Conservation (phyloP, 1,139 yeast genomes). For the Yamadazyma atmosphaerica region DNA sequence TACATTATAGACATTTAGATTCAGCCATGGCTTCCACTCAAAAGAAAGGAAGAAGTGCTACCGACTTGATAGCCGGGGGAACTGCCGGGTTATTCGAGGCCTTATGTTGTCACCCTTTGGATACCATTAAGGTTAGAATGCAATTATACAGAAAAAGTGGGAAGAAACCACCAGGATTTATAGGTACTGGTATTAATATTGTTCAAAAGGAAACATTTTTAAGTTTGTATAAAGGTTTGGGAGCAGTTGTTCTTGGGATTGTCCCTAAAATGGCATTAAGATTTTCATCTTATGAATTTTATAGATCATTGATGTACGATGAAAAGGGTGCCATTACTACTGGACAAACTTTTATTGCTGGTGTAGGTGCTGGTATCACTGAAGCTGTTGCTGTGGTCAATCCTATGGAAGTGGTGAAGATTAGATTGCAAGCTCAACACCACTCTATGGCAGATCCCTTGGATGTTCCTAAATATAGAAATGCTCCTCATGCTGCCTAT, state of each 20-base stretch:
- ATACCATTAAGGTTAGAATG: conserved; percentile 96
- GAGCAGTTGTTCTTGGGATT: conserved; percentile 96
- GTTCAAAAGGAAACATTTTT: conserved; percentile 79
- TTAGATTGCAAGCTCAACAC: conserved; percentile 94
- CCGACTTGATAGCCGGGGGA: conserved; percentile 93
- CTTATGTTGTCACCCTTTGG: conserved; percentile 91
- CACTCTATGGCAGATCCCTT: conserved; percentile 85
- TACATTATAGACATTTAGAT: too few species aligned
- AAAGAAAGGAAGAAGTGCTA: conserved; percentile 44
- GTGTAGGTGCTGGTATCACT: conserved; percentile 97
- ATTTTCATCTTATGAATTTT: conserved; percentile 90
- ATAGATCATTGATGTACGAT: conserved; percentile 67
- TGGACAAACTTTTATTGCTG: conserved; percentile 78
- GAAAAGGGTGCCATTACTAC: conserved; percentile 71
- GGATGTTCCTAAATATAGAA: conserved; percentile 81
- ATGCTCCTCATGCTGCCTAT: conserved; percentile 89
- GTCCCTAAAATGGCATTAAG: conserved; percentile 98
- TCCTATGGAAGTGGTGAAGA: conserved; percentile 97
- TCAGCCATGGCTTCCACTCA: conserved; percentile 10
- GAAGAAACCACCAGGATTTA: conserved; percentile 78
- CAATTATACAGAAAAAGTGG: conserved; percentile 72
- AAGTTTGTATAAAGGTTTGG: conserved; percentile 91
- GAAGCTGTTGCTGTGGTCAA: conserved; percentile 94
- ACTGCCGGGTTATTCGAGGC: conserved; percentile 97
- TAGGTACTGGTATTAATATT: conserved; percentile 77